Base-by-base conservation (phyloP, 768 basidiomycete genomes). In the Mycena haematopus region DNA sequence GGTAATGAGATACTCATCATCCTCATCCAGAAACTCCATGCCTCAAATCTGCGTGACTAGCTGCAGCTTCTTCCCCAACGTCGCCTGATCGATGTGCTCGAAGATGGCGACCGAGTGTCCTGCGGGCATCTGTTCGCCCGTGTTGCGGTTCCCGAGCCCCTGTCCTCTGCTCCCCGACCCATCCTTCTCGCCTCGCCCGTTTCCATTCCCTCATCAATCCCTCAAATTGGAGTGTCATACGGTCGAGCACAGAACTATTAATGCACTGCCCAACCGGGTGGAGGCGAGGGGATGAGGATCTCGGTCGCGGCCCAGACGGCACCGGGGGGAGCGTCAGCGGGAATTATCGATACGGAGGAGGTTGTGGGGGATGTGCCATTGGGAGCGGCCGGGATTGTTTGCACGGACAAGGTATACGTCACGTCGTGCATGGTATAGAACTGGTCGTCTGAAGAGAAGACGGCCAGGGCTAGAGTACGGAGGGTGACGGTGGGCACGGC, bases 101-200 rank as follows among this genome's bases (percentile, higher is more conserved):
- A 31, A 31, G 29, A 31, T 31, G 29, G 29, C 9, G 29, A 31
- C 9, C 29, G 29, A 31, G 9, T 81, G 67, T 33, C 63, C 61
- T 33, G 52, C 61, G 21, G 4, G 29, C 29, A 9, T 31, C 29
- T 31, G 29, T 9, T 31, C 29, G 29, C 29, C 79, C 81, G 71
- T 76, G 69, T 85, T 83, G 60, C 81, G 79, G 67, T 82, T 84
- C 40, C 79, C 82, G 14, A 70, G n/a, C n/a, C n/a, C n/a, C n/a
- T n/a, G n/a, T n/a, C n/a, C n/a, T n/a, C n/a, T n/a, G n/a, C n/a
- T n/a, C n/a, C n/a, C n/a, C n/a, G n/a, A n/a, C n/a, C n/a, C n/a
- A n/a, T n/a, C n/a, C n/a, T n/a, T n/a, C n/a, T n/a, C n/a, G n/a
- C n/a, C n/a, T n/a, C n/a, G n/a, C n/a, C n/a, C n/a, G n/a, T n/a